Evolutionary conservation across 1,139 yeast genomes (phyloP), one percentile per base, ranked within the genome.

Genomic region (Saccharomyces uvarum): DNA sequence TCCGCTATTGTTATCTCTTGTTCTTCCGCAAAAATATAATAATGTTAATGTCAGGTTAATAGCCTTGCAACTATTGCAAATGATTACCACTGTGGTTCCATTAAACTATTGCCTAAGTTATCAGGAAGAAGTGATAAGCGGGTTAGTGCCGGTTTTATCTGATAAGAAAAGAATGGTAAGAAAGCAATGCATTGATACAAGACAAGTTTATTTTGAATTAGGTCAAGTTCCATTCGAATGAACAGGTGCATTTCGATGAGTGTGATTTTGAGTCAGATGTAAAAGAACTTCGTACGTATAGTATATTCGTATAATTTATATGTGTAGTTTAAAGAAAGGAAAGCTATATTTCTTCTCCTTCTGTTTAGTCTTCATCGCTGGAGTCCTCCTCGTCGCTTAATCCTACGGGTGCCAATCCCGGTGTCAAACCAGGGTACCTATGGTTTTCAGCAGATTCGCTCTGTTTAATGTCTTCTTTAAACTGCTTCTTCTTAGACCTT

Each of bases 391-490:
- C 72, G 57, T 77, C 80, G 53, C 76, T 76, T 61, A 77, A 78
- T 52, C 84, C 96, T 21, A 88, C 95, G 14, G 96, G 96, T 0
- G 96, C 97, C 70, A 89, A 77, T 54, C 97, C 97, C 1, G 96
- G 97, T 0, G 97, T 89, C 56, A 89, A 76, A 13, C 95, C 95
- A 50, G 89, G 84, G 62, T 77, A 78, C 48, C 69, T 66, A 47
- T 65, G 65, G 49, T 64, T 70, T 31, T 56, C 54, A 2, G 51
- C 54, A 32, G 55, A 59, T 38, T 62, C 62, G 41, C 56, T 51
- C 44, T 51, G 54, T 54, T 59, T 29, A 9, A 27, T 48, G 7
- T 57, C 59, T 57, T 63, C 70, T 53, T 62, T 66, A 53, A 66
- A 65, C 33, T 56, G 55, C 50, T 63, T 64, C 14, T 50, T 54